Evolutionary conservation across 2,329 filamentous ascomycete species (phyloP).

Genomic region (Fusarium pseudograminearum): DNA sequence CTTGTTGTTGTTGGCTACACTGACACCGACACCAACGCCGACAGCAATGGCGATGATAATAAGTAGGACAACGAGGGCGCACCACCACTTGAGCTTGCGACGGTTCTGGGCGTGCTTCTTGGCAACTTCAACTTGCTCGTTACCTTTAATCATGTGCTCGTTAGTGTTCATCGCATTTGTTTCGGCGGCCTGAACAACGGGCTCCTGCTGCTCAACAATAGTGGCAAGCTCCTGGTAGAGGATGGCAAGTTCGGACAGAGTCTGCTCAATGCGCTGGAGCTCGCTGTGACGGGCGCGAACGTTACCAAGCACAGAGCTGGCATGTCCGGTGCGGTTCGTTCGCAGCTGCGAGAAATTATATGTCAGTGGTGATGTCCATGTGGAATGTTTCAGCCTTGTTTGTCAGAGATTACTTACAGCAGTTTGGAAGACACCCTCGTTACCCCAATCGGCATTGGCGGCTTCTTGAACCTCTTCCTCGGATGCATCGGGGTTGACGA

Average conservation of each 20-base stretch:
- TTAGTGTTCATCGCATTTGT: constrained; percentile 74
- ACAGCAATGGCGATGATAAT: constrained; percentile 68
- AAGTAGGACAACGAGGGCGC: constrained; percentile 70
- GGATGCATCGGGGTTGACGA: constrained; percentile 84
- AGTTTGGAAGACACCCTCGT: constrained; percentile 84
- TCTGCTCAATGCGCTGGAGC: constrained; percentile 82
- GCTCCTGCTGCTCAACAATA: constrained; percentile 78
- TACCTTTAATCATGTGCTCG: constrained; percentile 75
- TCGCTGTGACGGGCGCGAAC: constrained; percentile 87
- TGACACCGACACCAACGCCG: constrained; percentile 66
- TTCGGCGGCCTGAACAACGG: constrained; percentile 71
- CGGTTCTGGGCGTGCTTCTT: constrained; percentile 74
- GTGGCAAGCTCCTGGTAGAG: constrained; percentile 82
- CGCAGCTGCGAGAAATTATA: constrained; percentile 67
- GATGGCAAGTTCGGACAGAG: constrained; percentile 74
- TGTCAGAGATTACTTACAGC: constrained; percentile 68
- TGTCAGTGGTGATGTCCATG: constrained; percentile 24
- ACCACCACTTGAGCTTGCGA: constrained; percentile 87
- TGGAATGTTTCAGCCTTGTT: neutral
- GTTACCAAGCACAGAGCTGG: constrained; percentile 78
- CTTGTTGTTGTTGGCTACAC: constrained; percentile 50
- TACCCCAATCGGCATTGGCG: constrained; percentile 77
- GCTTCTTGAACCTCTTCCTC: constrained; percentile 79
- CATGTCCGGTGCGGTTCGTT: constrained; percentile 79
- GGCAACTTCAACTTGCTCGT: constrained; percentile 75